Base-by-base conservation (phyloP, 306 rosid species). In the Acacia melanoxylon region DNA sequence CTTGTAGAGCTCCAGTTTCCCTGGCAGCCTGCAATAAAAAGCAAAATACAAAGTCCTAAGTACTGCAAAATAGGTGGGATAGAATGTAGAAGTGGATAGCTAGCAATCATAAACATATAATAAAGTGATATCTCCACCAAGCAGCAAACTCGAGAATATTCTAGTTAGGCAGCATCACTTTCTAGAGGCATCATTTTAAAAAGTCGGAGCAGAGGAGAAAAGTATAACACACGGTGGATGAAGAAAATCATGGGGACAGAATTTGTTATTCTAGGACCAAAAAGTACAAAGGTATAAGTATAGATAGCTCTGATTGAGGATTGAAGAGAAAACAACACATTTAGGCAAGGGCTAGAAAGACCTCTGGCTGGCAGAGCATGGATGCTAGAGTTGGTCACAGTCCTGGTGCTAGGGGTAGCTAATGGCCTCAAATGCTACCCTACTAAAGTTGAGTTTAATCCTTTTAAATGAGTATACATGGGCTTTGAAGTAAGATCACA, bases 1-100 rank as follows among this genome's bases (percentile, higher is more conserved):
- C 99, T 91, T 96, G 99, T 71, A 96, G 98, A 77, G 99, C 99
- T 67, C 99, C 99, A 25, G 99, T 96, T 88, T 96, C 99, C 85
- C 89, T 94, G 72, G 99, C 98, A 89, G 99, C 97, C 99, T 96
- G 91, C 69, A 75, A 62, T 51, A 31, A 76, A 51, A 49, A 78
- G 63, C 35, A 52, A 48, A 67, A 77, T 20, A 54, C 35, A 20
- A 67, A 31, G 35, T 16, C 44, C 74, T 31, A 73, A 66, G 49
- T 44, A 27, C 31, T 67, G 62, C 69, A 71, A 63, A 63, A 56
- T 12, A 80, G 37, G 40, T 59, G 13, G 19, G 35, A 49, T 61
- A 68, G 76, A 83, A 8, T 58, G 31, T 68, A 73, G 72, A 83
- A 8, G 78, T 27, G 16, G 66, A 78, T 51, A 33, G 73, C 80